Percentiles rank a stretch among this genome's conserved stretches.
These are phyloP conservation scores for Rhynchosporium agropyri DNA, from an alignment of 2,329 filamentous ascomycete species.

Conservation along the genomic window DNA sequence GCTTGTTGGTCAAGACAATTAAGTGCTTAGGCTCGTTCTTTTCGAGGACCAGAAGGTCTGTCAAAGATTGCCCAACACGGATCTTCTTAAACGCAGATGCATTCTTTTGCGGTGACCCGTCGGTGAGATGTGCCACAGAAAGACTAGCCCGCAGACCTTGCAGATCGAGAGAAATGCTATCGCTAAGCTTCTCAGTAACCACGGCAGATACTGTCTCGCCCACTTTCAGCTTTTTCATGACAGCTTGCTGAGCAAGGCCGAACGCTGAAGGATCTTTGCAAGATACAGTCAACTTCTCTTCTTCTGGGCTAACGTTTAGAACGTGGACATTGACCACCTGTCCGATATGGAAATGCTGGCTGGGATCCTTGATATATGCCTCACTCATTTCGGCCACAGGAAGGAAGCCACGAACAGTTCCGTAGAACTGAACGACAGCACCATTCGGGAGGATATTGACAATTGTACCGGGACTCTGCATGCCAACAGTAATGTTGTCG, in stretches of 20 bases:
- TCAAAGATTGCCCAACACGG: conserved; percentile 78
- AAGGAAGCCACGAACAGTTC: conserved; percentile 79
- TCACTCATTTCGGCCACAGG: conserved; percentile 98
- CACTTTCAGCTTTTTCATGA: conserved; percentile 71
- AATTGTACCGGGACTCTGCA: conserved; percentile 84
- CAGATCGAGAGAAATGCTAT: conserved; percentile 77
- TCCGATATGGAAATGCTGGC: conserved; percentile 84
- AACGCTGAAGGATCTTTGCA: conserved; percentile 88
- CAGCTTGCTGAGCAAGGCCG: conserved; percentile 73
- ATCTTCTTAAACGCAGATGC: conserved; percentile 78
- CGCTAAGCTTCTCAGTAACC: conserved; percentile 78
- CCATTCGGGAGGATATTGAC: conserved; percentile 77
- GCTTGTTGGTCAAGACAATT: conserved; percentile 79
- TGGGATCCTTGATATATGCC: conserved; percentile 86
- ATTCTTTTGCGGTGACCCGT: conserved; percentile 80
- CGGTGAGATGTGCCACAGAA: conserved; percentile 76
- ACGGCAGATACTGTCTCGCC: conserved; percentile 77
- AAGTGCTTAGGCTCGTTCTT: conserved; percentile 78
- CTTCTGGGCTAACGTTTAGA: conserved; percentile 74
- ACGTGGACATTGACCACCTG: conserved; percentile 92
- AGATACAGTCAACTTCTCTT: conserved; percentile 77
- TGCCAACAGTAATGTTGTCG: conserved; percentile 70
- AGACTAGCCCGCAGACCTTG: conserved; percentile 77
- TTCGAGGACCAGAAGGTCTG: conserved; percentile 82
- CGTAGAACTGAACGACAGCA: conserved; percentile 92